Evolutionary conservation across 1,284 basidiomycete species (phyloP).

Genomic region (Ceratobasidium sp.): DNA sequence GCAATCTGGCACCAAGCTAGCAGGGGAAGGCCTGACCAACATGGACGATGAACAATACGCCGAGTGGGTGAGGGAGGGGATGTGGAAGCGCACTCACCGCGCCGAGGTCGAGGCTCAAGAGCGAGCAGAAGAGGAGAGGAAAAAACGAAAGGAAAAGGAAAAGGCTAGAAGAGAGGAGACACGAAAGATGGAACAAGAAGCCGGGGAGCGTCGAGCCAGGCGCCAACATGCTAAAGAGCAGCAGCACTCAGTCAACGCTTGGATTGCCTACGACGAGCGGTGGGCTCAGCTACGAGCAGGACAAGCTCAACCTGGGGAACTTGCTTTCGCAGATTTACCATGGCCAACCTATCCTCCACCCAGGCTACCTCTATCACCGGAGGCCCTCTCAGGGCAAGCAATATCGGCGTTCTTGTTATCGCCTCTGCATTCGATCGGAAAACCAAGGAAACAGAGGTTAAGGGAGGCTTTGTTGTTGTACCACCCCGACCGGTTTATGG

Average conservation of each 20-base stretch:
- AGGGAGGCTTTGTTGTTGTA: slow-evolving; percentile 82
- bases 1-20: slow-evolving; percentile 31
- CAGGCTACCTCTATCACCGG: slow-evolving; percentile 60
- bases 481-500: slow-evolving; percentile 90
- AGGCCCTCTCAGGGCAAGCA: slow-evolving; percentile 71
- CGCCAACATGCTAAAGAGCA: slow-evolving; percentile 65
- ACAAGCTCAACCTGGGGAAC: slow-evolving; percentile 44
- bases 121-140: slow-evolving; percentile 64
- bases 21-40: slow-evolving; percentile 30
- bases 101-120: slow-evolving; percentile 74
- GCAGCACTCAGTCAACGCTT: slow-evolving; percentile 62
- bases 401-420: slow-evolving; percentile 75
- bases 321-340: slow-evolving; percentile 77
- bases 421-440: slow-evolving; percentile 54
- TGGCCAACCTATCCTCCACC: slow-evolving; percentile 74
- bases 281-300: slow-evolving; percentile 57
- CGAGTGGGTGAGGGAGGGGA: slow-evolving; percentile 82
- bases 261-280: slow-evolving; percentile 69
- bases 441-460: slow-evolving; percentile 70
- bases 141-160: slow-evolving; percentile 64
- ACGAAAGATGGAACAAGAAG: slow-evolving; percentile 65
- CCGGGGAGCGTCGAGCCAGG: slow-evolving; percentile 66
- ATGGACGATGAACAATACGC: slow-evolving; percentile 90
- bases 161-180: slow-evolving; percentile 70
- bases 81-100: slow-evolving; percentile 75